Base-by-base conservation (phyloP, 1,284 basidiomycete species). In the Sporisorium graminicola region DNA sequence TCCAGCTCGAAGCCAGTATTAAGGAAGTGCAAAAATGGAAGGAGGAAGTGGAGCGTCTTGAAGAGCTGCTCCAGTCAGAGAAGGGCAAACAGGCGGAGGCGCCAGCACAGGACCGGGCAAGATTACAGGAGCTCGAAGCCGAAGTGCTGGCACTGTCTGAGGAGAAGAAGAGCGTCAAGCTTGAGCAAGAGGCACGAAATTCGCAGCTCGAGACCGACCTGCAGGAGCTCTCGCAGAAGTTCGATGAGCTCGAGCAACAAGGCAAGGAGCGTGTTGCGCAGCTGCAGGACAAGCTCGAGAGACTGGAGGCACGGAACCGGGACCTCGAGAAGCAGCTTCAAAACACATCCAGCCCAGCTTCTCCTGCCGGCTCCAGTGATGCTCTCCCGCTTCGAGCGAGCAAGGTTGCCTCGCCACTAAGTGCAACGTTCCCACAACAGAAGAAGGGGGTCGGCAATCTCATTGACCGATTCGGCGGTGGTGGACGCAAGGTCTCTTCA, bases 381-480 rank as follows among this genome's bases (percentile, higher is more conserved):
- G 35, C 58, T 13, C 29, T 64, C 37, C 63, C 67, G 18, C 20
- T 58, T 13, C 64, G 55, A 51, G 8, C 47, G 26, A 58, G 33
- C 61, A 60, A 58, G 29, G 24, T 40, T 49, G 35, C 47, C 20
- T 70, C 67, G 47, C 61, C 61, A 16, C 44, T 22, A 2, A 46
- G 20, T 24, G 43, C 61, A 5, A 60, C 47, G 14, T 60, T 57
- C 57, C 54, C 53, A 14, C 29, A 42, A 29, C 68, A 56, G 26
- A 74, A 55, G 57, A 75, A 67, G 44, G 74, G 68, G 12, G 68
- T 76, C 13, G 62, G 65, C 50, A 68, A 66, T 14, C 58, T 76
- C 26, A 76, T 76, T 42, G 65, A 66, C 58, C 49, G 50, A 27
- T 76, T 76, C n/a, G 68, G n/a, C n/a, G n/a, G 74, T 22, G 74